These are phyloP conservation scores for Camelina hispida DNA, from an alignment of 345 rosid species.

Conservation along the genomic window DNA sequence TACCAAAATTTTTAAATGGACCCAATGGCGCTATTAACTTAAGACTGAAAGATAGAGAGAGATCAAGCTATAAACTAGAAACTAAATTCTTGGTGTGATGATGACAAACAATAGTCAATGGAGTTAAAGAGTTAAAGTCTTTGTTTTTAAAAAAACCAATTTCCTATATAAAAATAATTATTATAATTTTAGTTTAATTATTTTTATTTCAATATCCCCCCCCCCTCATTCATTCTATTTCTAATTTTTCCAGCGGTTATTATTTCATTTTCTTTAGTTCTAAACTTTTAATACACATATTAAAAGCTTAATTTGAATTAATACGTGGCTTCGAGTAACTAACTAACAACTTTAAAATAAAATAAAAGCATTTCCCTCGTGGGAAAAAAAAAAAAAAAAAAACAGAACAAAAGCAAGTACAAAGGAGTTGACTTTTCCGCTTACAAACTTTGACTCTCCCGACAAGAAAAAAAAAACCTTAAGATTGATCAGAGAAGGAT, in stretches of 20 bases:
- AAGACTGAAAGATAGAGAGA: not conserved
- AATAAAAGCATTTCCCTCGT: slow-evolving; percentile 17
- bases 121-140: too few species aligned
- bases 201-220: not conserved
- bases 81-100: too few species aligned
- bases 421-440: slow-evolving; percentile 17
- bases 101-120: too few species aligned
- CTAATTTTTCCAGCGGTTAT: not conserved
- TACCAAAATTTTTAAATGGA: not conserved
- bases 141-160: not conserved
- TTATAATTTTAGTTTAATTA: too few species aligned
- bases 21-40: not conserved
- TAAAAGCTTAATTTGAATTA: not conserved
- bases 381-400: not conserved
- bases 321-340: slow-evolving; percentile 4
- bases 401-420: slow-evolving; percentile 10
- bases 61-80: not conserved
- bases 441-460: slow-evolving; percentile 29
- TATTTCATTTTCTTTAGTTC: not conserved
- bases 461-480: slow-evolving; percentile 11
- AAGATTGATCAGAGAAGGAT: slow-evolving; percentile 1
- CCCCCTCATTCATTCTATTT: not conserved
- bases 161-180: too few species aligned
- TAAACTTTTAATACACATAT: not conserved
- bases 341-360: not conserved